Evolutionary conservation across 2,329 filamentous ascomycete species (phyloP).

Genomic region (Chrysosporium queenslandicum): DNA sequence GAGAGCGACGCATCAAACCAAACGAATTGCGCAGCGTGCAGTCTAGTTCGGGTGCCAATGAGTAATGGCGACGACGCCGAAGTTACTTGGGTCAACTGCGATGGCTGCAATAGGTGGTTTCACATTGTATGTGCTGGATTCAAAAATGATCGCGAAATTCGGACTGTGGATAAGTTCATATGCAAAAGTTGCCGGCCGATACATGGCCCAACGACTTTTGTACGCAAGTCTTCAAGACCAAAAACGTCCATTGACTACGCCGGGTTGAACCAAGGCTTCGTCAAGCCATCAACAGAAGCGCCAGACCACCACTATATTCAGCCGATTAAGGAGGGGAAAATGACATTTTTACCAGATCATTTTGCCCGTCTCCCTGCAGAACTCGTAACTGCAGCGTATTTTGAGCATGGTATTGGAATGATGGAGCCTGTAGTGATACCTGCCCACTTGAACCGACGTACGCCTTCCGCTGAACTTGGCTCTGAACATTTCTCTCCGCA

Average conservation of each 20-base stretch:
- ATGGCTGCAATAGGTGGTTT: constrained; percentile 59
- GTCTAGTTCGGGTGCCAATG: constrained; percentile 43
- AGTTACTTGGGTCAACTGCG: constrained; percentile 55
- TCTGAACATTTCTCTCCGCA: constrained; percentile 22
- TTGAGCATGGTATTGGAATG: constrained; percentile 54
- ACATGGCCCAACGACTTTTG: constrained; percentile 55
- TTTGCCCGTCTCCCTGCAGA: constrained; percentile 57
- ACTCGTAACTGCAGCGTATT: constrained; percentile 52
- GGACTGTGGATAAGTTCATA: constrained; percentile 59
- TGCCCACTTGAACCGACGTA: constrained; percentile 49
- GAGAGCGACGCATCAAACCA: constrained; percentile 26
- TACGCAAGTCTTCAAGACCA: constrained; percentile 55
- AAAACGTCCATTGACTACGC: constrained; percentile 60
- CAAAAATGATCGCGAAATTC: constrained; percentile 53
- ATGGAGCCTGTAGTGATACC: constrained; percentile 58
- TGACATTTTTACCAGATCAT: constrained; percentile 50
- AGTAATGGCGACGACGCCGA: constrained; percentile 44
- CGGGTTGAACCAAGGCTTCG: constrained; percentile 54
- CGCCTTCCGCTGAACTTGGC: constrained; percentile 28
- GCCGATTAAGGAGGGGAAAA: constrained; percentile 55
- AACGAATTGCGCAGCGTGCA: constrained; percentile 49
- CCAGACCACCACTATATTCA: constrained; percentile 59
- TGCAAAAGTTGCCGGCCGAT: constrained; percentile 50
- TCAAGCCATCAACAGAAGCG: constrained; percentile 55
- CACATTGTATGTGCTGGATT: constrained; percentile 59